A percentile compares a stretch with the other conserved stretches of the same genome.
These are phyloP conservation scores for Carex parvula DNA, from an alignment of 176 grass and related monocot genomes.

Conservation along the genomic window DNA sequence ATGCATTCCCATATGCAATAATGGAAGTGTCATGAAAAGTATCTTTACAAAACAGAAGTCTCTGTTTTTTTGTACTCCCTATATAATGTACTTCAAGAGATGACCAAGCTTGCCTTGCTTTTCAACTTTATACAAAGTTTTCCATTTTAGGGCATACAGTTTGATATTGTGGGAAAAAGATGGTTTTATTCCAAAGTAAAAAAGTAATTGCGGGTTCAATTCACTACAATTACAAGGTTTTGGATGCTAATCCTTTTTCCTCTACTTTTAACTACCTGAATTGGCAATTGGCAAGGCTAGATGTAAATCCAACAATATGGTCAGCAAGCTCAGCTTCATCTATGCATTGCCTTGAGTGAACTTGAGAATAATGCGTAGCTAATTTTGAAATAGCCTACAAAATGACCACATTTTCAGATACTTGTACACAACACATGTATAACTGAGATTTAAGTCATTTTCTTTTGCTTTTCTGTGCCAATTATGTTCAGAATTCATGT, in stretches of 20 bases:
- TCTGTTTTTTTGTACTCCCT: not conserved
- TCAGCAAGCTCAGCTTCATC: constrained; percentile 93
- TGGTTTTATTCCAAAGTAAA: not conserved
- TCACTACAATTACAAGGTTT: not conserved
- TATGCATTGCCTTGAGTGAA: constrained; percentile 79
- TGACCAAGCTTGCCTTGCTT: not conserved
- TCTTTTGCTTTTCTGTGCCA: not conserved
- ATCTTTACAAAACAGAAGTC: not conserved
- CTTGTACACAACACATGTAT: constrained; percentile 11
- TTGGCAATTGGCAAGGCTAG: constrained; percentile 71
- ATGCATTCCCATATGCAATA: too few species aligned
- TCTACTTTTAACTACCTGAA: constrained; percentile 42
- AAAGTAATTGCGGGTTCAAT: not conserved
- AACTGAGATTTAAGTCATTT: not conserved
- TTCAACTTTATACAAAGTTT: not conserved
- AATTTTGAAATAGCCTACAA: constrained; percentile 66
- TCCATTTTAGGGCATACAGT: not conserved
- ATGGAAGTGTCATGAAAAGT: not conserved
- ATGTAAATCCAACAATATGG: constrained; percentile 81
- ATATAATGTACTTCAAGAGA: not conserved
- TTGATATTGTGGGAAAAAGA: not conserved
- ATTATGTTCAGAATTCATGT: not conserved
- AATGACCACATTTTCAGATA: constrained; percentile 11
- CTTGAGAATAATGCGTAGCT: constrained; percentile 58
- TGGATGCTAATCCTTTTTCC: not conserved